A percentile compares a stretch with the other conserved stretches of the same genome.
phyloP scores from a whole-genome alignment of 371 early-diverging fungal species.

The Umbelopsis sp. region DNA sequence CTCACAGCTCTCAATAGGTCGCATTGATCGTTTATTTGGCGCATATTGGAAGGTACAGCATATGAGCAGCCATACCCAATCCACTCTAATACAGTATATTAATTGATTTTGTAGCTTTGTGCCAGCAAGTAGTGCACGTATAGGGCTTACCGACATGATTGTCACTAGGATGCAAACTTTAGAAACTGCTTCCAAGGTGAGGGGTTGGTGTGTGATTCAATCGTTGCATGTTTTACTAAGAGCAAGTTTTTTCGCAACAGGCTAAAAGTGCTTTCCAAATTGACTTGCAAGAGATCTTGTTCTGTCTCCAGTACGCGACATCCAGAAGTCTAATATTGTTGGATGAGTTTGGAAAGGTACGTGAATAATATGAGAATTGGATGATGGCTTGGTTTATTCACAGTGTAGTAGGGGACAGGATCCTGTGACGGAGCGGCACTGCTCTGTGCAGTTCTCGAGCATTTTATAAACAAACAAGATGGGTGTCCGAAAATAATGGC shows the following conservation, averaged over 20 bases:
- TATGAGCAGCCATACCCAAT: neutral
- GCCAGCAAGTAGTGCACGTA: conserved; percentile 78
- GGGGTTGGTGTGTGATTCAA: too few relatives aligned
- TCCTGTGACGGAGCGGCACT: conserved; percentile 63
- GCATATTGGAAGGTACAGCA: conserved; percentile 71
- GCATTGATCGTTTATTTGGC: conserved; percentile 79
- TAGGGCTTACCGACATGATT: conserved; percentile 92
- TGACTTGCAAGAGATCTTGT: conserved; percentile 69
- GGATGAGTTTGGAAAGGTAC: conserved; percentile 63
- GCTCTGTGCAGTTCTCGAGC: conserved; percentile 58
- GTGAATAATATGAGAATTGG: conserved; percentile 21
- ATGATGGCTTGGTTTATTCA: neutral
- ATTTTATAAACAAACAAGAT: conserved; percentile 42
- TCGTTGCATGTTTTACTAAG: neutral
- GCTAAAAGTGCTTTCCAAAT: conserved; percentile 73
- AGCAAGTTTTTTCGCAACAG: conserved; percentile 30
- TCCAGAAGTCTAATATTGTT: conserved; percentile 58
- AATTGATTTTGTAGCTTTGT: conserved; percentile 68
- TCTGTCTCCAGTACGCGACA: conserved; percentile 57
- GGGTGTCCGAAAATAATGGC: conserved; percentile 55
- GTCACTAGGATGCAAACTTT: conserved; percentile 75
- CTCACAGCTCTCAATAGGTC: conserved; percentile 34
- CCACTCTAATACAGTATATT: neutral
- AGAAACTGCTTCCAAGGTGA: conserved; percentile 57
- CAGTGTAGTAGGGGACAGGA: conserved; percentile 40